These are phyloP conservation scores for Pyrus communis DNA, from an alignment of 306 rosid genomes.

Conservation along the genomic window DNA sequence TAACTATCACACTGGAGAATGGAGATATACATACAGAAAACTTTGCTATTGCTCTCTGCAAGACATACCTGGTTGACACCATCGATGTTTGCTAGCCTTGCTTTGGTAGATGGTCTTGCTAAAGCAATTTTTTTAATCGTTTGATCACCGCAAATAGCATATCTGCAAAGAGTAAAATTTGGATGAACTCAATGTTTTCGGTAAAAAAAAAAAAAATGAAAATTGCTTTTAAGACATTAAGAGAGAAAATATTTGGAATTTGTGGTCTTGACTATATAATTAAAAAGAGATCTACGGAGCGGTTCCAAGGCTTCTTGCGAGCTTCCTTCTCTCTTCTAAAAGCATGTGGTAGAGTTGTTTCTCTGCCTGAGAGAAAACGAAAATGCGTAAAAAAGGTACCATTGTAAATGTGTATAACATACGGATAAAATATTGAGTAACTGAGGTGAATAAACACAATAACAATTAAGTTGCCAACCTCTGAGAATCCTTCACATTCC, in stretches of 20 bases:
- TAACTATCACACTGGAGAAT: not conserved
- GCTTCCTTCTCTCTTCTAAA: constrained; percentile 81
- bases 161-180: constrained; percentile 34
- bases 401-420: not conserved
- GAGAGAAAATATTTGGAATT: constrained; percentile 4
- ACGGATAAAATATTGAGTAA: not conserved
- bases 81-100: constrained; percentile 79
- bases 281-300: constrained; percentile 57
- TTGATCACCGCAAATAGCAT: constrained; percentile 89
- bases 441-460: constrained; percentile 7
- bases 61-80: constrained; percentile 85
- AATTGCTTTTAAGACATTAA: not conserved
- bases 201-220: not conserved
- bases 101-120: constrained; percentile 79
- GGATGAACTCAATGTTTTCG: not conserved
- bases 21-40: not conserved
- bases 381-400: not conserved
- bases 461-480: constrained; percentile 46
- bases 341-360: constrained; percentile 54
- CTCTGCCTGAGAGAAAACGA: constrained; percentile 46
- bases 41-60: not conserved
- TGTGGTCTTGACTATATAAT: constrained; percentile 4
- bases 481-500: constrained; percentile 52
- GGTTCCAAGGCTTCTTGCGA: constrained; percentile 67
- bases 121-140: constrained; percentile 65